Evolutionary conservation across 352 stramenopile species (phyloP), one percentile per base, ranked within the genome.

Genomic region (Blastocystis sp.): DNA sequence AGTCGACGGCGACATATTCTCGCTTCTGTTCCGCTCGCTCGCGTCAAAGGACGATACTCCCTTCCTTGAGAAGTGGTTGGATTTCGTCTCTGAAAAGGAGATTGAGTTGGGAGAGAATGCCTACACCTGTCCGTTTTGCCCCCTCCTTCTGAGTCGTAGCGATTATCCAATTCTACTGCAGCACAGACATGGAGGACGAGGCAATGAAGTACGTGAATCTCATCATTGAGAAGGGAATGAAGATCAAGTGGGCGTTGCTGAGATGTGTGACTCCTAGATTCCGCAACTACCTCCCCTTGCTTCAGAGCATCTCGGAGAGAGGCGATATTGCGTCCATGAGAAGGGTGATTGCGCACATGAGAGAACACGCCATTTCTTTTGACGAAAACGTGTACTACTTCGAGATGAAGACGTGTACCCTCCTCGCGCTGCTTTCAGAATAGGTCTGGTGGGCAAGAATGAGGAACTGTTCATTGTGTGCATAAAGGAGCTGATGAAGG

Each of bases 301-400:
- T 85, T 2, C 55, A 67, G 24, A 45, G 41, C 12, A 50, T 85
- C 21, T 62, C 74, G 21, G 66, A 85, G 16, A 31, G 74, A 69
- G 74, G 74, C 37, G 74, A 85, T 41, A 21, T 67, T 2, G 12
- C 51, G 26, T 29, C 35, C 2, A 51, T 85, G 24, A 12, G 37
- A 39, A 29, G 29, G 13, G n/a, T 85, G 35, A 39, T 51, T 21
- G 26, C 55, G 13, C 74, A 85, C 31, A 85, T 85, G 74, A 21
- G 33, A n/a, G 37, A 50, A 2, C 19, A 85, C 41, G 29, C 24
- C 4, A 69, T 85, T 24, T 13, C 37, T 3, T 59, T 69, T n/a
- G 55, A 67, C 29, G 74, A 85, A 29, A 37, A 35, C 35, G 74
- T 85, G 16, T 85, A 59, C 35, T 67, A 69, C 74, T 85, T 70